Evolutionary conservation across 768 basidiomycete species (phyloP).

Genomic region (Boletus reticulatus): DNA sequence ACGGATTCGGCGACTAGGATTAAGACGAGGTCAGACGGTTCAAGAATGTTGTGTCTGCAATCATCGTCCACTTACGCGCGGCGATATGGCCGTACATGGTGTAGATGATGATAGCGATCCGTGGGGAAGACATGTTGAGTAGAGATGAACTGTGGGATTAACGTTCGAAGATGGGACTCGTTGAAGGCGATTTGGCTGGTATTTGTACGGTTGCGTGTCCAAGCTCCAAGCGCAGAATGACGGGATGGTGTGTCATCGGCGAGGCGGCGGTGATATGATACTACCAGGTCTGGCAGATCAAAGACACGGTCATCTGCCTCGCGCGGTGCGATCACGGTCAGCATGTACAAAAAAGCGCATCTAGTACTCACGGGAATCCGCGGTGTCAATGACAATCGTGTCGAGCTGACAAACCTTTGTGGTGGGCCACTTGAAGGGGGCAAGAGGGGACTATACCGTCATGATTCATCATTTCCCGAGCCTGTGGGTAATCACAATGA

Average conservation of each 20-base stretch:
- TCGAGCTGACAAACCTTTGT: no score
- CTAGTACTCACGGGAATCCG: conserved; percentile 12
- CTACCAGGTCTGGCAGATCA: conserved; percentile 8
- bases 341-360: conserved; percentile 10
- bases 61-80: conserved; percentile 42
- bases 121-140: conserved; percentile 45
- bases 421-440: no score
- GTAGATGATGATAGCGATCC: conserved; percentile 71
- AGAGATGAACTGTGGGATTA: neutral
- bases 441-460: no score
- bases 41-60: neutral
- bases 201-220: conserved; percentile 8
- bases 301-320: conserved; percentile 3
- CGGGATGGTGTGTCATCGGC: conserved; percentile 2
- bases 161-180: neutral
- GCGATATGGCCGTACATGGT: conserved; percentile 75
- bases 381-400: neutral
- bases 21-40: no score
- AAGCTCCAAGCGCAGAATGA: neutral
- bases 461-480: no score
- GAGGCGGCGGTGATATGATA: neutral
- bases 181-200: neutral
- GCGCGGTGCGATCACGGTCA: neutral
- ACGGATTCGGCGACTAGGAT: conserved; percentile 56
- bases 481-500: no score